Conservation (phyloP, 306 rosid genomes). For the Canavalia ensiformis region DNA sequence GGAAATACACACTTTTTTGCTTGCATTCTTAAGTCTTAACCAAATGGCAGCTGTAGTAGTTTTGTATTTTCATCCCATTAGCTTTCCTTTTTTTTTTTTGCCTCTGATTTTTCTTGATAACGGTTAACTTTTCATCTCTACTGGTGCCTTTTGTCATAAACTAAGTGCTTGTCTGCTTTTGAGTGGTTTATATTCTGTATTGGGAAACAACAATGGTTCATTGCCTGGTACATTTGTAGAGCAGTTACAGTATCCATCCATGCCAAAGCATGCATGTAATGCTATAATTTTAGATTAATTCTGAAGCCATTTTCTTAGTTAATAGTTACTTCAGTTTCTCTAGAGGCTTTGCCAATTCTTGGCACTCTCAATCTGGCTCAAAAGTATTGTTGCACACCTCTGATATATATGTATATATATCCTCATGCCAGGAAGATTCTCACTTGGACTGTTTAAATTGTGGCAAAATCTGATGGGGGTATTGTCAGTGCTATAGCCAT, state of each 20-base stretch:
- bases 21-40: conserved; percentile 27
- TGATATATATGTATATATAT: neutral
- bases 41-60: conserved; percentile 28
- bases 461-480: neutral
- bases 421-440: conserved; percentile 5
- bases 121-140: conserved; percentile 18
- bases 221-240: conserved; percentile 1
- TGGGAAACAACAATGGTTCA: conserved; percentile 21
- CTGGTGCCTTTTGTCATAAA: conserved; percentile 25
- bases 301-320: conserved; percentile 16
- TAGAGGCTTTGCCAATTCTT: conserved; percentile 26
- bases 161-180: conserved; percentile 15
- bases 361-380: neutral
- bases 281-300: neutral
- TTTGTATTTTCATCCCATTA: conserved; percentile 1
- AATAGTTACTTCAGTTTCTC: conserved; percentile 21
- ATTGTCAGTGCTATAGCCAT: neutral
- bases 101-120: neutral
- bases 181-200: conserved; percentile 11
- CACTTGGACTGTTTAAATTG: neutral
- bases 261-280: conserved; percentile 36
- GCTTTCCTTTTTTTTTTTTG: neutral
- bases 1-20: conserved; percentile 5
- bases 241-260: conserved; percentile 24
- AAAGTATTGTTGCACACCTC: conserved; percentile 22